These are phyloP conservation scores for Bretziella fagacearum DNA, from an alignment of 2,329 filamentous ascomycete genomes.

Conservation along the genomic window DNA sequence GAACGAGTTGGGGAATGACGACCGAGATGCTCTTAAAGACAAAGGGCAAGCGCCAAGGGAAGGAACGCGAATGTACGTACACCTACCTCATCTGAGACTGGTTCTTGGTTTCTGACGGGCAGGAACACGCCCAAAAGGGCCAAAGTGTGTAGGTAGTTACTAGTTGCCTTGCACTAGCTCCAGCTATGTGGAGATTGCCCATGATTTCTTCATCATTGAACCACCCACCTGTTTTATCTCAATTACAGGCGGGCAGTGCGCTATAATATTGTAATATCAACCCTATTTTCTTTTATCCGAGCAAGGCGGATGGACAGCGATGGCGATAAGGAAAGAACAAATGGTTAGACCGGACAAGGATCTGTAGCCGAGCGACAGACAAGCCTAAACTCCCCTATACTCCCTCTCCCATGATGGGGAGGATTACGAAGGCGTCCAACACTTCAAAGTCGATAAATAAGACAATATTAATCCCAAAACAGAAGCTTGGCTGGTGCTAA, in stretches of 20 bases:
- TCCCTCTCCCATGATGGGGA: too few species aligned
- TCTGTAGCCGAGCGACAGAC: neutral
- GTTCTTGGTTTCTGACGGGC: conserved; percentile 2
- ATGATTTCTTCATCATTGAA: conserved; percentile 1
- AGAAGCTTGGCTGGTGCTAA: too few species aligned
- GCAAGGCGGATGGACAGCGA: neutral
- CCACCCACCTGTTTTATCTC: too few species aligned
- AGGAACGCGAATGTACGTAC: conserved; percentile 4
- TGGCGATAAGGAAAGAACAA: neutral
- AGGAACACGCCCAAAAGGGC: conserved; percentile 7
- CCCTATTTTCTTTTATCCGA: neutral
- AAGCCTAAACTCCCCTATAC: too few species aligned
- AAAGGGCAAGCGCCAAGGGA: neutral
- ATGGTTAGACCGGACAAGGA: neutral
- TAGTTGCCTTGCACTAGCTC: neutral
- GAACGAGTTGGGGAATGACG: conserved; percentile 6
- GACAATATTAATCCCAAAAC: too few species aligned
- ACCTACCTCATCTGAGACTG: conserved; percentile 3
- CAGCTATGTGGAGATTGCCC: neutral
- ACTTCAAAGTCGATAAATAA: too few species aligned
- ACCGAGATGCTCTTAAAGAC: conserved; percentile 8
- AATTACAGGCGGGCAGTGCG: neutral
- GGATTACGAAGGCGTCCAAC: too few species aligned
- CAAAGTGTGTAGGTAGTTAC: conserved; percentile 1
- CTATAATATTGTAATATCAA: neutral